Evolutionary conservation across 305 asterid genomes (phyloP), one percentile per base, ranked within the genome.

Genomic region (Solanum hybrid): DNA sequence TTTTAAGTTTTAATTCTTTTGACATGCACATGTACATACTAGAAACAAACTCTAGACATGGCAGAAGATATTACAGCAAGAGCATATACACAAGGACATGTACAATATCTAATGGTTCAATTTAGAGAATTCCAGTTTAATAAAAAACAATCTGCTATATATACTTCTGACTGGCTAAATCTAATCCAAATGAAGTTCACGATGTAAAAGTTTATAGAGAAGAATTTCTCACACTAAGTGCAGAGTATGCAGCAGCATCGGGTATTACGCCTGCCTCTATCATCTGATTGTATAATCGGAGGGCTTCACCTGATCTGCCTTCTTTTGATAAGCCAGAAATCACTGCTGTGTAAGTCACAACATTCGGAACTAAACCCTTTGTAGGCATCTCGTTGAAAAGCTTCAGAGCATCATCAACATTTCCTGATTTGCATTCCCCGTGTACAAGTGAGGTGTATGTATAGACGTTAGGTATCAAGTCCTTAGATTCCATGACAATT

Each of bases 281-380:
- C 99, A 97, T 97, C 94, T 95, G 96, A 34, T 95, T 97, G 75
- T 91, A 97, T 90, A 96, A 92, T 76, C 87, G 72, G 86, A 97
- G 95, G 89, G 99, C 99, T 92, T 96, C 98, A 8, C 95, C 94
- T 2, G 97, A 93, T 90, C 96, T 92, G 29, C 97, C 98, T 65
- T 90, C 93, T 89, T 93, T 94, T 1, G 98, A 94, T 89, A 97
- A 92, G 31, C 97, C 95, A 5, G 95, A 92, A 87, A 97, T 94
- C 91, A 95, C 84, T 7, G 92, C 93, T 0, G 97, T 93, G 68
- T 95, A 97, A 39, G 98, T 94, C 41, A 91, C 92, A 15, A 93
- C 90, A 89, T 90, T 96, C 6, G 93, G 93, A 80, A 13, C 92
- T 79, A 94, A 57, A 81, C 93, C 92, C 93, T 89, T 94, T 15